Conservation (phyloP, 495 filamentous ascomycete genomes). For the Amniculicola lignicola region DNA sequence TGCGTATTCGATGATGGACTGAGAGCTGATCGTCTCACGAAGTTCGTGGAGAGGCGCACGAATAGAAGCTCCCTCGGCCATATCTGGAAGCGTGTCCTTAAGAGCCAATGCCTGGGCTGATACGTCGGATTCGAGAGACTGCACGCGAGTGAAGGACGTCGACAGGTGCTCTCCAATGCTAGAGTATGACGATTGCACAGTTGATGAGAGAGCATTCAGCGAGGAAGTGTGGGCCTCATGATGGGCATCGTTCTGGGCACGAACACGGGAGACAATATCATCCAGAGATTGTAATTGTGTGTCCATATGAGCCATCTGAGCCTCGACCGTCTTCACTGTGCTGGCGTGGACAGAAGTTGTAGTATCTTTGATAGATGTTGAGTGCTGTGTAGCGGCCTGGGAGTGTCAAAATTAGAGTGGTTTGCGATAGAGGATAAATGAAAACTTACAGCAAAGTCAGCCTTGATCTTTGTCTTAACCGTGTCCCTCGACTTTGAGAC, state of each 20-base stretch:
- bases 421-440: constrained; percentile 10
- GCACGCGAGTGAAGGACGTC: constrained; percentile 58
- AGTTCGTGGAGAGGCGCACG: constrained; percentile 68
- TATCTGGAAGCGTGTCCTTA: constrained; percentile 53
- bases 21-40: constrained; percentile 57
- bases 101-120: constrained; percentile 52
- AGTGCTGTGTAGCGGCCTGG: constrained; percentile 73
- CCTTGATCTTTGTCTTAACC: constrained; percentile 75
- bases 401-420: constrained; percentile 30
- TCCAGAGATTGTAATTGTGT: constrained; percentile 84
- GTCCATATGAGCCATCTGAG: constrained; percentile 81
- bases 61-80: constrained; percentile 53
- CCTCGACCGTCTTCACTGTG: constrained; percentile 84
- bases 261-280: constrained; percentile 81
- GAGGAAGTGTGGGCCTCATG: constrained; percentile 63
- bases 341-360: constrained; percentile 89
- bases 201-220: constrained; percentile 57
- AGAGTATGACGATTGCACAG: constrained; percentile 66
- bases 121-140: constrained; percentile 63
- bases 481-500: constrained; percentile 68
- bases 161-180: constrained; percentile 64
- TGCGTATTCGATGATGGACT: constrained; percentile 69
- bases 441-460: constrained; percentile 76
- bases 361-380: constrained; percentile 70
- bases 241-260: constrained; percentile 74